Conservation (phyloP, 139 green algal species). For the Chlamydomonas incerta region DNA sequence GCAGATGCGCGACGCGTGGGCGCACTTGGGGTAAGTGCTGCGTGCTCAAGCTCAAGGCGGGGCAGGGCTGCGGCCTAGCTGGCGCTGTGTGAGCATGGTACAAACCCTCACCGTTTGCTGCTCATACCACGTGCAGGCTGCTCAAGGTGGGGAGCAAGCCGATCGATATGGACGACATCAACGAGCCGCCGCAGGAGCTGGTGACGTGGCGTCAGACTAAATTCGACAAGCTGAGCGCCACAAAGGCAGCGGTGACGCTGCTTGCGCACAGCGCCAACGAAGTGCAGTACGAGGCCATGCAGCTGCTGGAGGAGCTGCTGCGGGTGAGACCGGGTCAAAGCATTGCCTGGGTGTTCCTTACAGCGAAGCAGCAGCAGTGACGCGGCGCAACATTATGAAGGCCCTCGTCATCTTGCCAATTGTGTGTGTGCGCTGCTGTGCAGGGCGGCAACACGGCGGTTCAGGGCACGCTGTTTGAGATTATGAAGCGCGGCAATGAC, state of each 20-base stretch:
- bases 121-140: background rate
- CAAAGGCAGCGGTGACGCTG: constrained; percentile 34
- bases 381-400: too few species aligned
- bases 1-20: constrained; percentile 11
- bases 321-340: too few species aligned
- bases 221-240: constrained; percentile 50
- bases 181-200: background rate
- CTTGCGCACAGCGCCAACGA: constrained; percentile 33
- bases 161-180: background rate
- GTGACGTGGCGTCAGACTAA: constrained; percentile 39
- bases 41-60: too few species aligned
- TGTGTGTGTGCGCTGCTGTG: too few species aligned
- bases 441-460: constrained; percentile 38
- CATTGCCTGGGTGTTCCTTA: too few species aligned
- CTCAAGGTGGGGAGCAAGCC: background rate
- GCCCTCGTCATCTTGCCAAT: background rate
- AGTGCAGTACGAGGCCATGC: constrained; percentile 50
- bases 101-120: too few species aligned
- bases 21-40: constrained; percentile 11
- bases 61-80: too few species aligned
- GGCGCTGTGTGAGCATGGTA: too few species aligned
- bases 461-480: constrained; percentile 17
- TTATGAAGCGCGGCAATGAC: constrained; percentile 26
- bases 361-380: too few species aligned
- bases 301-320: constrained; percentile 47